These are phyloP conservation scores for Rhododendron vialii DNA, from an alignment of 148 eudicot species.

Conservation along the genomic window DNA sequence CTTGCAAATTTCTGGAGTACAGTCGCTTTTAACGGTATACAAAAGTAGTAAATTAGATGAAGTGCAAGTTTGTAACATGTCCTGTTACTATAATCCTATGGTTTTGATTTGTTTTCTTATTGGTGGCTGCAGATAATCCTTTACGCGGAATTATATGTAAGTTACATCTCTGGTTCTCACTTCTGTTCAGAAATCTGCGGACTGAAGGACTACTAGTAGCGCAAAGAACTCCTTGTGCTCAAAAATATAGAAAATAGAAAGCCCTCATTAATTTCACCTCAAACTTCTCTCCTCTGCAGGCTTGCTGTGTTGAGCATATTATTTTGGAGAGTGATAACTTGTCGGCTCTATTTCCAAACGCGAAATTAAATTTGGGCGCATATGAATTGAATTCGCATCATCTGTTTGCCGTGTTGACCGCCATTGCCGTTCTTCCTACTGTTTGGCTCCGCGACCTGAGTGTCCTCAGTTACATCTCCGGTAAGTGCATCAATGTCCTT, in stretches of 20 bases:
- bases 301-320: slow-evolving; percentile 79
- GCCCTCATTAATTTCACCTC: slow-evolving; percentile 1
- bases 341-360: slow-evolving; percentile 81
- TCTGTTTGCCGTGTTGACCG: slow-evolving; percentile 60
- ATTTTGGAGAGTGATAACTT: slow-evolving; percentile 93
- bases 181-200: background rate
- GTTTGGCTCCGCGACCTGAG: slow-evolving; percentile 83
- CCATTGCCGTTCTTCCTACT: slow-evolving; percentile 84
- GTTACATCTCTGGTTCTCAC: slow-evolving; percentile 21
- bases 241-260: background rate
- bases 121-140: slow-evolving; percentile 73
- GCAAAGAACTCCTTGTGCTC: background rate
- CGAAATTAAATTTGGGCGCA: slow-evolving; percentile 47
- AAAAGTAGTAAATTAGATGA: background rate
- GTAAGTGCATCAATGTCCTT: slow-evolving; percentile 29
- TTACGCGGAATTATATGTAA: slow-evolving; percentile 88
- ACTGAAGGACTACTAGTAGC: background rate
- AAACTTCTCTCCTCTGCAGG: slow-evolving; percentile 33
- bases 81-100: slow-evolving; percentile 17
- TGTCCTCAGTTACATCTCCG: slow-evolving; percentile 81
- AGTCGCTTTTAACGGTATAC: background rate
- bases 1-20: background rate
- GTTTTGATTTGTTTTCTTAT: slow-evolving; percentile 5
- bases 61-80: background rate
- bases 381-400: slow-evolving; percentile 46